Base-by-base conservation (phyloP, 2,329 filamentous ascomycete genomes). In the Arthrobotrys sinensis region DNA sequence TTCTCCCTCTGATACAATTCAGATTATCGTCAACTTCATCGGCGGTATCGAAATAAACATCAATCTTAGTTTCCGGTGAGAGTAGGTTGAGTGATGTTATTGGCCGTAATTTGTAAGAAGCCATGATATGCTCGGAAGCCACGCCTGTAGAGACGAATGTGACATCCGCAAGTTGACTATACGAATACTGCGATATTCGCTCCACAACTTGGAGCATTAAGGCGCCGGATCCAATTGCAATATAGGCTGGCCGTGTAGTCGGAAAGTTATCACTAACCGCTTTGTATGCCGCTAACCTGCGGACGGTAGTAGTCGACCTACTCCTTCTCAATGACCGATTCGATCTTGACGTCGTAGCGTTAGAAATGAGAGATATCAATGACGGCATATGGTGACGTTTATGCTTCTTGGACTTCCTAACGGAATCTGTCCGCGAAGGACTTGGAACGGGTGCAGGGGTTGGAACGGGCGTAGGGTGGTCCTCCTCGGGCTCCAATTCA, bases 21-120 rank as follows among this genome's bases (percentile, higher is more conserved):
- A 99, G 86, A 65, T 96, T 92, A 55, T 93, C 91, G 83, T 99
- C 96, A 36, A 99, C 94, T 86, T 99, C 96, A 84, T 99, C 96
- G 3, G 96, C 96, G 67, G 96, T 96, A 83, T 99, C 96, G 83
- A 99, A 99, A 62, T 92, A 93, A 16, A 98, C 92, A 82, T 98
- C 95, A 32, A 99, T 88, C 83, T 90, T 85, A 76, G 85, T 83
- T 53, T 85, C 71, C 84, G n/a, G 86, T 84, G 38, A 86, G 85
- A 78, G 67, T 1, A 72, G 62, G 14, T 64, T 67, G 1, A 78
- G 53, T 0, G 67, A 53, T 1, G 62, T 78, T 34, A 78, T 78
- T 1, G 75, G 75, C 6, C 63, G 67, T 8, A 78, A 48, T 28
- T 72, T 72, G 16, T 72, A 68, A 1, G 67, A 62, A 5, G 75